Evolutionary conservation across 202 grass and related monocot genomes (phyloP).

Genomic region (Panicum virgatum): DNA sequence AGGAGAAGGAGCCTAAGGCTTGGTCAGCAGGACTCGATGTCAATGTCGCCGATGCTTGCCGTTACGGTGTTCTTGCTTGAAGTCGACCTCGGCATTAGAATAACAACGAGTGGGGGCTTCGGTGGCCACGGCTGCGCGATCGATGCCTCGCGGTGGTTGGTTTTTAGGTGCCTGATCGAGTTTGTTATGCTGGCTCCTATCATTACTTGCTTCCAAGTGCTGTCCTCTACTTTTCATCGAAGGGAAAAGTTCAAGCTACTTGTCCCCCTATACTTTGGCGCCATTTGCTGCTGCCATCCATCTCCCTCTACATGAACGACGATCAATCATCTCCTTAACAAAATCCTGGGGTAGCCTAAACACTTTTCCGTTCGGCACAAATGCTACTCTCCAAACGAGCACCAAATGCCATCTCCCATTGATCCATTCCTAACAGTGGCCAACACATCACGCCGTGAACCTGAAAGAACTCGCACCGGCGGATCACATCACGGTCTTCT

Average conservation of each 20-base stretch:
- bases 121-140: not conserved
- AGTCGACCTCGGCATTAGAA: conserved; percentile 3
- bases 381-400: conserved; percentile 19
- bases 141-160: conserved; percentile 14
- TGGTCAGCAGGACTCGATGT: not conserved
- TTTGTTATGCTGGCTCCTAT: conserved; percentile 24
- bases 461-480: conserved; percentile 13
- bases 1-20: not conserved
- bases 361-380: conserved; percentile 21
- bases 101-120: not conserved
- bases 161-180: conserved; percentile 31
- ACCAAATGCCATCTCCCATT: not conserved
- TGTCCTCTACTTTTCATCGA: not conserved
- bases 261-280: not conserved
- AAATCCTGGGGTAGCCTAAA: not conserved
- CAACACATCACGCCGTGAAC: not conserved
- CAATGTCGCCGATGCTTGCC: not conserved
- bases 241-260: not conserved
- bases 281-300: not conserved
- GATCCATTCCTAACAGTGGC: not conserved
- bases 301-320: not conserved
- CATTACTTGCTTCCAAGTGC: not conserved
- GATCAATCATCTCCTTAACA: not conserved
- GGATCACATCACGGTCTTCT: not conserved
- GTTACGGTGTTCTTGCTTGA: not conserved